Evolutionary conservation across 345 rosid species (phyloP).

Genomic region (Crucihimalaya himalaica): DNA sequence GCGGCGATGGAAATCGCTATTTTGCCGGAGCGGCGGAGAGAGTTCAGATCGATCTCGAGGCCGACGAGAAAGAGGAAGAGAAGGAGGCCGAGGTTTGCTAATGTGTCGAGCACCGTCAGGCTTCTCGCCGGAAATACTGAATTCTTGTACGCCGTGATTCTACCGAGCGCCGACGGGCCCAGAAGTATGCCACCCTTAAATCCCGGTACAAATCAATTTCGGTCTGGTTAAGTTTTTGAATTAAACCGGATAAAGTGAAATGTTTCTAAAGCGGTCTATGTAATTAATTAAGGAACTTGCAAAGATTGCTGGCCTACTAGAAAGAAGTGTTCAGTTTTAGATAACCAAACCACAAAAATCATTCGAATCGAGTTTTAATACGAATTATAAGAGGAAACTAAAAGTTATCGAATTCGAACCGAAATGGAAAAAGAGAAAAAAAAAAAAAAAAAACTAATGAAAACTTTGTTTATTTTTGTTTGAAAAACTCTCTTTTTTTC

Average conservation of each 20-base stretch:
- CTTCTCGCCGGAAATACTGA: conserved; percentile 59
- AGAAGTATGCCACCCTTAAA: conserved; percentile 72
- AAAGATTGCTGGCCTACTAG: too few relatives aligned
- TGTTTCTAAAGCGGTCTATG: too few relatives aligned
- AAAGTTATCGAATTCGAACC: too few relatives aligned
- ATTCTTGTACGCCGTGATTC: conserved; percentile 48
- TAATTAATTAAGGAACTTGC: too few relatives aligned
- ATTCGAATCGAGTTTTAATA: too few relatives aligned
- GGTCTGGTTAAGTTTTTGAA: neutral
- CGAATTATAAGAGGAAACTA: too few relatives aligned
- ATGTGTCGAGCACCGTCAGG: conserved; percentile 68
- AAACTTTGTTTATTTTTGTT: too few relatives aligned
- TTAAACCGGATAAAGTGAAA: neutral
- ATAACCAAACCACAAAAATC: too few relatives aligned
- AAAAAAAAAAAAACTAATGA: too few relatives aligned
- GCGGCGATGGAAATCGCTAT: conserved; percentile 63
- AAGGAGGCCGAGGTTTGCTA: conserved; percentile 78
- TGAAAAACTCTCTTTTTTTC: too few relatives aligned
- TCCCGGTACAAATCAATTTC: neutral
- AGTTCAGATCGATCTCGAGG: conserved; percentile 55
- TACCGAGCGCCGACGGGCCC: conserved; percentile 78
- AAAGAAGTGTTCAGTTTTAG: too few relatives aligned
- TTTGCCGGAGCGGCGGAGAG: conserved; percentile 62
- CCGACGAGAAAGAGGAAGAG: conserved; percentile 80
- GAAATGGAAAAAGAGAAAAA: too few relatives aligned